A percentile compares a stretch with the other conserved stretches of the same genome.
phyloP scores from a whole-genome alignment of 2,329 filamentous ascomycete genomes.

The Plenodomus tracheiphilus region DNA sequence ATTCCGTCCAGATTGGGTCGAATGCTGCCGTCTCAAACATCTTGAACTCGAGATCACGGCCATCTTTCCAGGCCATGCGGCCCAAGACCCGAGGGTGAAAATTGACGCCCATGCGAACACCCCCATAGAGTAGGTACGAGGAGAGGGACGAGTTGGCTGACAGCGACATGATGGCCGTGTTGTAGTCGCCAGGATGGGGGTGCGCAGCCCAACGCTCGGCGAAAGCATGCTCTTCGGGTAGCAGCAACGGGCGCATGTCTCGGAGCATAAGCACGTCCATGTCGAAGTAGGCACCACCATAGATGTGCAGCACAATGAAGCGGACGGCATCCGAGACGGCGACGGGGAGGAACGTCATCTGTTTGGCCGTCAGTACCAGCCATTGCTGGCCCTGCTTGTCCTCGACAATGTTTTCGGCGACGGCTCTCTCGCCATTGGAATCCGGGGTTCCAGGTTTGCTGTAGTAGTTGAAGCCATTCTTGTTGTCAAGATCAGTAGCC shows the following conservation, averaged over 20 bases:
- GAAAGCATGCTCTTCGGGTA: slow-evolving; percentile 56
- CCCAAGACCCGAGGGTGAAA: slow-evolving; percentile 61
- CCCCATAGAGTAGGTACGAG: slow-evolving; percentile 58
- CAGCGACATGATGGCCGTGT: slow-evolving; percentile 61
- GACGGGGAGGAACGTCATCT: slow-evolving; percentile 62
- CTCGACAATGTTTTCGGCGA: slow-evolving; percentile 57
- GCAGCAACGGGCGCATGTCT: slow-evolving; percentile 58
- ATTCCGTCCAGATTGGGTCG: slow-evolving; percentile 62
- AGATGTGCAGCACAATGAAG: slow-evolving; percentile 59
- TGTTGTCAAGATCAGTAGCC: slow-evolving; percentile 52
- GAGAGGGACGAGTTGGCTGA: slow-evolving; percentile 60
- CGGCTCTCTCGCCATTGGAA: slow-evolving; percentile 45
- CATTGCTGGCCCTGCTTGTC: slow-evolving; percentile 56
- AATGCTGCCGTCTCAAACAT: slow-evolving; percentile 63
- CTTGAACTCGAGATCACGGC: slow-evolving; percentile 56
- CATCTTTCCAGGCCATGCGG: slow-evolving; percentile 61
- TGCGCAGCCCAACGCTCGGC: slow-evolving; percentile 61
- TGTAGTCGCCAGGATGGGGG: slow-evolving; percentile 58
- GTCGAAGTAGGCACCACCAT: slow-evolving; percentile 59
- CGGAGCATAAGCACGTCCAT: slow-evolving; percentile 60
- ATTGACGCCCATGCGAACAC: slow-evolving; percentile 61
- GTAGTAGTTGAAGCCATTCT: slow-evolving; percentile 55
- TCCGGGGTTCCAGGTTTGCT: slow-evolving; percentile 52
- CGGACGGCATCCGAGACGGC: slow-evolving; percentile 61
- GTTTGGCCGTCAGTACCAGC: slow-evolving; percentile 57